Percentiles rank a stretch among this genome's conserved stretches.
Conservation (phyloP, 139 green algal species). For the Auxenochlorella pyrenoidosa region DNA sequence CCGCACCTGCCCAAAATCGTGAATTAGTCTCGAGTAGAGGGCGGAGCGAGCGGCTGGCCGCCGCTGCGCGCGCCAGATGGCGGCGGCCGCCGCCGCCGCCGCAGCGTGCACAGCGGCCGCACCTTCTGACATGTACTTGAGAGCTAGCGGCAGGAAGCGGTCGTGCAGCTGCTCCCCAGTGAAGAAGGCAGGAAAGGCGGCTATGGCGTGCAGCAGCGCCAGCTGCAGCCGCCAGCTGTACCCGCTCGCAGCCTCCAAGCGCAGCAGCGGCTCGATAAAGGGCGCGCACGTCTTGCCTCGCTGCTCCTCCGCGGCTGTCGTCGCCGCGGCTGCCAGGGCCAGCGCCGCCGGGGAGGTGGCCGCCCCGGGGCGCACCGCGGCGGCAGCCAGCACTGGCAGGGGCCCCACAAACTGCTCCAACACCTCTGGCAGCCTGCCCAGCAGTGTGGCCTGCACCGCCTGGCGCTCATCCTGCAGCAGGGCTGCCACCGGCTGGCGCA, state of each 20-base stretch:
- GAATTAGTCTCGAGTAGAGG: constrained; percentile 62
- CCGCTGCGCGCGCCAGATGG: constrained; percentile 54
- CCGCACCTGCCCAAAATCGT: constrained; percentile 62
- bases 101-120: constrained; percentile 55
- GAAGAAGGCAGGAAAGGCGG: constrained; percentile 52
- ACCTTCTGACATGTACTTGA: constrained; percentile 51
- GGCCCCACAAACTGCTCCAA: neutral
- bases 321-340: neutral
- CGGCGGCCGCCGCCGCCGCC: constrained; percentile 57
- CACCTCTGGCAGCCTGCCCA: constrained; percentile 32
- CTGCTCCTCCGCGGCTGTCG: neutral
- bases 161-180: constrained; percentile 46
- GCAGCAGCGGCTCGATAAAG: constrained; percentile 59
- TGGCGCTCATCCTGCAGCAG: constrained; percentile 61
- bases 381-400: neutral
- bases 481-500: constrained; percentile 55
- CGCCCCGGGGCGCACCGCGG: neutral
- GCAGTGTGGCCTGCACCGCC: constrained; percentile 51
- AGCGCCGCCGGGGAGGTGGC: neutral
- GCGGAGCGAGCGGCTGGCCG: constrained; percentile 63
- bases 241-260: constrained; percentile 44
- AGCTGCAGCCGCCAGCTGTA: constrained; percentile 61
- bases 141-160: constrained; percentile 56
- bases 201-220: constrained; percentile 48
- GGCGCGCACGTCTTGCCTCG: constrained; percentile 46